A percentile compares a stretch with the other conserved stretches of the same genome.
Conservation (phyloP, 345 rosid genomes). For the Citrus trifoliata region DNA sequence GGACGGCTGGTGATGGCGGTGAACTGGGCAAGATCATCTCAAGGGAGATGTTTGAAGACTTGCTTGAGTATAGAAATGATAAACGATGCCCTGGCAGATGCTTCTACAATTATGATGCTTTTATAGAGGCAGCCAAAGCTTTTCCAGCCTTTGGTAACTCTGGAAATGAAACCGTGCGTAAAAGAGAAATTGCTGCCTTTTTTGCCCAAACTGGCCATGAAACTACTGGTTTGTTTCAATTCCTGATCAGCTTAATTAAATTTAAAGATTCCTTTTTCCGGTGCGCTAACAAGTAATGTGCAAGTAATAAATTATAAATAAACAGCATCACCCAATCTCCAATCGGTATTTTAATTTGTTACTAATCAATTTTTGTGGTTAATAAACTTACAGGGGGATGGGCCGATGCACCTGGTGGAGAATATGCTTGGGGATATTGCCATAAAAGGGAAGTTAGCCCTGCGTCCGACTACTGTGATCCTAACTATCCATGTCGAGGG, state of each 20-base stretch:
- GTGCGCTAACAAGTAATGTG: no score
- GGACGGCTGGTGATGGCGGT: slow-evolving; percentile 3
- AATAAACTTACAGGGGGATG: slow-evolving; percentile 34
- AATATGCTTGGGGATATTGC: slow-evolving; percentile 70
- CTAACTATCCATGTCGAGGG: slow-evolving; percentile 42
- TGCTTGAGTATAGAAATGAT: slow-evolving; percentile 47
- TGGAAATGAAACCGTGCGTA: slow-evolving; percentile 32
- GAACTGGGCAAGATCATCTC: slow-evolving; percentile 34
- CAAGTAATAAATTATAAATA: no score
- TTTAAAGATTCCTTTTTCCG: no score
- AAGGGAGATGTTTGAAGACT: slow-evolving; percentile 30
- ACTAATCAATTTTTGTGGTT: background rate
- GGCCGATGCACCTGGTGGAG: slow-evolving; percentile 53
- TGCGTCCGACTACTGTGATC: slow-evolving; percentile 30
- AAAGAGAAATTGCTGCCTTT: slow-evolving; percentile 60
- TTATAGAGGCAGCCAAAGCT: slow-evolving; percentile 44
- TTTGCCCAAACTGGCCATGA: slow-evolving; percentile 62
- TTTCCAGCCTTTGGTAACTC: slow-evolving; percentile 45
- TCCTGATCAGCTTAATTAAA: no score
- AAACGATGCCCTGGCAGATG: slow-evolving; percentile 44
- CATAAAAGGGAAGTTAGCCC: slow-evolving; percentile 38
- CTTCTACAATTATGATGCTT: slow-evolving; percentile 63
- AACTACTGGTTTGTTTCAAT: slow-evolving; percentile 36
- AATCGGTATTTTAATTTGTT: background rate
- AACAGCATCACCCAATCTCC: no score